Base-by-base conservation (phyloP, 768 basidiomycete species). In the Tricholomella constricta region DNA sequence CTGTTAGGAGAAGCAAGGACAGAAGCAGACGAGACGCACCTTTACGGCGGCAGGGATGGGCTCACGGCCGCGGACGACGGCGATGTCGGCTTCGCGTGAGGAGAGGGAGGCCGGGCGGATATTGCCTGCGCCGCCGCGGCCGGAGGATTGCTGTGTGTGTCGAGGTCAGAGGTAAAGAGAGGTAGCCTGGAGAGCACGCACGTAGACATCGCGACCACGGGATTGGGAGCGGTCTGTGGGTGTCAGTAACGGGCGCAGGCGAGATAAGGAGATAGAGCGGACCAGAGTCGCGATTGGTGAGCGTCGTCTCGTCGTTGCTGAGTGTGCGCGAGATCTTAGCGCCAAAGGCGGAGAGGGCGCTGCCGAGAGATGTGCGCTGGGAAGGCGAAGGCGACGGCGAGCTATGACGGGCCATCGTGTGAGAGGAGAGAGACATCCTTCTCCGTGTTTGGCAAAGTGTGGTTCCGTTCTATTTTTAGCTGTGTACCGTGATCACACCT, bases 51-150 rank as follows among this genome's bases (percentile, higher is more conserved):
- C 58, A 1, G 68, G 57, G 1, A 70, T 55, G 10, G 72, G 76
- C 58, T 91, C 88, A 38, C 88, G 77, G 0, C 89, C 89, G 40
- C 88, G 78, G 6, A 80, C 75, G 41, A 55, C 58, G 2, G 80
- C 80, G 50, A 80, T 79, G 55, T 85, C 81, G n/a, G 68, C 62
- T 15, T 81, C 82, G 14, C 76, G 74, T 4, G 83, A 81, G 1
- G 41, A 50, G 3, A 14, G 14, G 27, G 82, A 79, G 17, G 80
- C 50, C n/a, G 60, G 71, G 51, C 81, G 78, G 53, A 89, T 85
- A 69, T 90, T 90, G n/a, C 88, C 88, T 8, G 75, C 23, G 9
- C 88, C 88, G 3, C 88, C 88, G 48, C 88, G 78, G 4, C 88
- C 88, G 17, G 84, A 78, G 5, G 84, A 85, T 17, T 72, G 69